A percentile compares a stretch with the other conserved stretches of the same genome.
Conservation (phyloP, 2,329 filamentous ascomycete genomes). For the Triangularia verruculosa region DNA sequence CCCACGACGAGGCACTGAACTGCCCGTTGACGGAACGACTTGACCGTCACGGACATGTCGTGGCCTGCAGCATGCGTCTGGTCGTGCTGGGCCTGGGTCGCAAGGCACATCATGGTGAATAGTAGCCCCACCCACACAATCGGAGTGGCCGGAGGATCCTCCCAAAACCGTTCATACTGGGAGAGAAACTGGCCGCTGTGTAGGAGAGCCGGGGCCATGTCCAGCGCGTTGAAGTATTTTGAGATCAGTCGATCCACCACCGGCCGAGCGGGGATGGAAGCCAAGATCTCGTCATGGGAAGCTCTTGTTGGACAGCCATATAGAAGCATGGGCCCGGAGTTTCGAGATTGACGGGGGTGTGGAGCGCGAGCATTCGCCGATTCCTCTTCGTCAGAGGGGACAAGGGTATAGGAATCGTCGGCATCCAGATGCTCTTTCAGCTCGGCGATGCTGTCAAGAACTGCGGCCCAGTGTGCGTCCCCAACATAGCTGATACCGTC, state of each 20-base stretch:
- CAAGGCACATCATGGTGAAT: slow-evolving; percentile 33
- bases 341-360: too few relatives aligned
- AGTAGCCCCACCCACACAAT: slow-evolving; percentile 40
- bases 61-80: neutral
- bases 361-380: too few relatives aligned
- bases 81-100: slow-evolving; percentile 27
- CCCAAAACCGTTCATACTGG: slow-evolving; percentile 38
- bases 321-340: too few relatives aligned
- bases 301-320: too few relatives aligned
- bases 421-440: too few relatives aligned
- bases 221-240: slow-evolving; percentile 31
- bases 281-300: too few relatives aligned
- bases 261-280: too few relatives aligned
- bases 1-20: slow-evolving; percentile 30
- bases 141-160: slow-evolving; percentile 31
- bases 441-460: too few relatives aligned
- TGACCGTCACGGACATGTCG: neutral
- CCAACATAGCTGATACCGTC: too few relatives aligned
- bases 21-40: slow-evolving; percentile 19
- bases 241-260: slow-evolving; percentile 31
- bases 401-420: too few relatives aligned
- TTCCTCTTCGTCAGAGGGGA: too few relatives aligned
- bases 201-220: slow-evolving; percentile 26
- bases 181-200: slow-evolving; percentile 12
- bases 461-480: too few relatives aligned